Base-by-base conservation (phyloP, 352 stramenopile genomes). In the Phytophthora quininea region DNA sequence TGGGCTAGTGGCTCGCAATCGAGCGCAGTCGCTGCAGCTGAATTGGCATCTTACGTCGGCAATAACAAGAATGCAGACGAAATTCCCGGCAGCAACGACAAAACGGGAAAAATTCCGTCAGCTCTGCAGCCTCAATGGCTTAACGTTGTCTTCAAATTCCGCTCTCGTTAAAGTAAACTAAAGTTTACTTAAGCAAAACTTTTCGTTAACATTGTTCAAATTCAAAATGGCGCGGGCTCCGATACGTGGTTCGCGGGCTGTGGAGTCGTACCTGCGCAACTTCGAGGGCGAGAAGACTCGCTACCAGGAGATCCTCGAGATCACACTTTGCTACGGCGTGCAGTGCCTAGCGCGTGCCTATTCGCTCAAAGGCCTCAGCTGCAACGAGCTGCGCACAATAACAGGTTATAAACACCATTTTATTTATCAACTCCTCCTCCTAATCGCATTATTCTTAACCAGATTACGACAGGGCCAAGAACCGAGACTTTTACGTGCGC, bases 221-320 rank as follows among this genome's bases (percentile, higher is more conserved):
- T 67, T 67, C 11, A 29, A 35, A 55, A 77, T 74, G 65, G 56
- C 54, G 55, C 56, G 38, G 35, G 50, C 43, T 14, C 32, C 38
- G 47, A 50, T 52, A 19, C 40, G 48, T 50, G 60, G 64, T 32
- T 82, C 74, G 32, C 57, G 61, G 7, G 79, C 85, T 0, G 74
- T 93, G 42, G 81, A 89, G 53, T 85, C 82, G 45, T 93, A 75
- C 61, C 50, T 92, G 62, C 81, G 76, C 53, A 93, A 93, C 73
- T 93, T 92, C 55, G 58, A 77, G 33, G 57, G 58, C 59, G 82
- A 89, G 62, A 74, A 64, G 35, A 31, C 69, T 24, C 72, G 68
- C 4, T 71, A 84, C 46, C 71, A 84, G 59, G 81, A 93, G 54
- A 72, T 93, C 3, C 73, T 93, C 8, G 83, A 91, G 65, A 67